Conservation (phyloP, 345 rosid genomes). For the Cochlearia excelsa region DNA sequence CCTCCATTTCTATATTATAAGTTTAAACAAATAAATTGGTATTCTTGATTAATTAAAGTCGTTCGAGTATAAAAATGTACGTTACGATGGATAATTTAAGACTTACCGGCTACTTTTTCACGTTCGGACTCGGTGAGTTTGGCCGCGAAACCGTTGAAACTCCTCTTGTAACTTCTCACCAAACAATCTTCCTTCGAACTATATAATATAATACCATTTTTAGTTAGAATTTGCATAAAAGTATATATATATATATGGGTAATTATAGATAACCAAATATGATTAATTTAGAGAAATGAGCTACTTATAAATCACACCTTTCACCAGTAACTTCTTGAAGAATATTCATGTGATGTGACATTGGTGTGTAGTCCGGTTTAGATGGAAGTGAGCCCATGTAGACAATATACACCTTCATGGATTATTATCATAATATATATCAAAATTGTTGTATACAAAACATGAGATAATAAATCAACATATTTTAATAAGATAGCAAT, state of each 20-base stretch:
- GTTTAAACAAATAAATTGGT: too few species aligned
- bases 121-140: slow-evolving; percentile 45
- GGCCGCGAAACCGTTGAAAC: slow-evolving; percentile 67
- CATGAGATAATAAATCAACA: neutral
- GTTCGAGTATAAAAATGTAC: neutral
- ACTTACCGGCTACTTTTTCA: slow-evolving; percentile 40
- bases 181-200: slow-evolving; percentile 36
- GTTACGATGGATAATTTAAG: neutral
- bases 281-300: neutral
- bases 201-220: neutral
- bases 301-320: slow-evolving; percentile 6
- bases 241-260: too few species aligned
- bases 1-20: slow-evolving; percentile 33
- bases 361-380: slow-evolving; percentile 24
- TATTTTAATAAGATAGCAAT: neutral
- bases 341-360: slow-evolving; percentile 32
- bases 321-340: slow-evolving; percentile 35
- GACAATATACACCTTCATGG: slow-evolving; percentile 37
- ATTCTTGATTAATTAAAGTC: too few species aligned
- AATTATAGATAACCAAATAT: neutral
- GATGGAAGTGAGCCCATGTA: slow-evolving; percentile 45
- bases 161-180: slow-evolving; percentile 50
- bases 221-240: neutral
- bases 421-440: neutral
- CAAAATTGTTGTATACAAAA: neutral